Evolutionary conservation across 805 yeast genomes (phyloP), one percentile per base, ranked within the genome.

Genomic region (Wickerhamomyces chaumierensis): DNA sequence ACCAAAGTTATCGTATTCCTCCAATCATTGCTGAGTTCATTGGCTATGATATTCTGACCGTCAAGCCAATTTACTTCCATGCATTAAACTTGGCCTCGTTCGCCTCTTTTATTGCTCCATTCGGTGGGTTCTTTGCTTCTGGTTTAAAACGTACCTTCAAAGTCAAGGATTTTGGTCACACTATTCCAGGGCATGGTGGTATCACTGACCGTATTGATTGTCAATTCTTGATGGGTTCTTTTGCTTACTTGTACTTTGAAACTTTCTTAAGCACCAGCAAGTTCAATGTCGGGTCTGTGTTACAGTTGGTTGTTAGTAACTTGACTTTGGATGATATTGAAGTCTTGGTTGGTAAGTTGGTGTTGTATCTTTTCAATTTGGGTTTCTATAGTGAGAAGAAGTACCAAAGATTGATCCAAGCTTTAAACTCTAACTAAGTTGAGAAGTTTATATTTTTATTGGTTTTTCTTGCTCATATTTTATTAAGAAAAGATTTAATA

Each of bases 101-200:
- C 68, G 97, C 98, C 2, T 90, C 97, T 0, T 70, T 92, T 47
- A 81, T 92, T 58, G 98, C 98, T 3, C 98, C 98, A 42, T 92
- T 92, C 57, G 98, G 98, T 39, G 98, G 98, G 2, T 92, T 92
- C 60, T 92, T 92, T 53, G 97, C 97, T 6, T 81, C 94, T 39
- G 98, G 97, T n/a, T 69, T 92, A 51, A 92, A 92, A 66, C 78
- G 98, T 62, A 86, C 97, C 13, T 88, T 92, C 64, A 84, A 90
- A 54, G 87, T 88, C 39, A 92, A 92, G 63, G 98, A 92, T 62
- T 92, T 92, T 55, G 98, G 97, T 48, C 94, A 90, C 55, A 90
- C 97, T 9, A 92, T 92, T 49, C 98, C 98, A 14, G 98, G 98
- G 25, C 98, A 92, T 57, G 98, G 98, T 46, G 98, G 98, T 49